Percentiles rank a stretch among this genome's conserved stretches.
Conservation (phyloP, 2,329 filamentous ascomycete species). For the Exophiala spinifera region DNA sequence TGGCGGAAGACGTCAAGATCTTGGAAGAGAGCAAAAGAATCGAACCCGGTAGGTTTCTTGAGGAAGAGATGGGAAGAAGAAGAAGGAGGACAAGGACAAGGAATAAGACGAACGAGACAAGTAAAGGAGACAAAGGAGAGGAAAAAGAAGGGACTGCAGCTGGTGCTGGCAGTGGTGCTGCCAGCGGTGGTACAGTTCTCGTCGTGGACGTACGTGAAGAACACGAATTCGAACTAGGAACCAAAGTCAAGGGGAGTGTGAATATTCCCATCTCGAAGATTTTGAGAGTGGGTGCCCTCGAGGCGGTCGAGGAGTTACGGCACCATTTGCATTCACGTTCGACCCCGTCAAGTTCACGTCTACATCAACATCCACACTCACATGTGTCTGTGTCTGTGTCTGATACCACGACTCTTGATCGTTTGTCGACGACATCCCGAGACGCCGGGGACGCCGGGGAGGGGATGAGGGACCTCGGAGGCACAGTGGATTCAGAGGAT, state of each 20-base stretch:
- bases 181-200: too few species aligned
- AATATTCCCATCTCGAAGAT: constrained; percentile 52
- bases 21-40: constrained; percentile 66
- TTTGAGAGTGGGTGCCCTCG: constrained; percentile 27
- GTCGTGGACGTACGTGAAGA: constrained; percentile 81
- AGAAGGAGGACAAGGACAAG: constrained; percentile 20
- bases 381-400: too few species aligned
- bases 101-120: too few species aligned
- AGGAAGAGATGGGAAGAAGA: constrained; percentile 27
- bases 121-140: too few species aligned
- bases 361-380: too few species aligned
- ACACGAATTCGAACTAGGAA: constrained; percentile 77
- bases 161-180: constrained; percentile 18
- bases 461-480: not conserved
- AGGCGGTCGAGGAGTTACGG: constrained; percentile 18
- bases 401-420: too few species aligned
- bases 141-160: not conserved
- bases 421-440: too few species aligned
- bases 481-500: not conserved
- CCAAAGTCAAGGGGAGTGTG: constrained; percentile 66
- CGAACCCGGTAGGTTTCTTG: constrained; percentile 59
- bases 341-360: too few species aligned
- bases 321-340: too few species aligned
- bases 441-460: too few species aligned
- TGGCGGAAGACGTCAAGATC: constrained; percentile 52